These are phyloP conservation scores for Melastoma candidum DNA, from an alignment of 441 rosid species.

Conservation along the genomic window DNA sequence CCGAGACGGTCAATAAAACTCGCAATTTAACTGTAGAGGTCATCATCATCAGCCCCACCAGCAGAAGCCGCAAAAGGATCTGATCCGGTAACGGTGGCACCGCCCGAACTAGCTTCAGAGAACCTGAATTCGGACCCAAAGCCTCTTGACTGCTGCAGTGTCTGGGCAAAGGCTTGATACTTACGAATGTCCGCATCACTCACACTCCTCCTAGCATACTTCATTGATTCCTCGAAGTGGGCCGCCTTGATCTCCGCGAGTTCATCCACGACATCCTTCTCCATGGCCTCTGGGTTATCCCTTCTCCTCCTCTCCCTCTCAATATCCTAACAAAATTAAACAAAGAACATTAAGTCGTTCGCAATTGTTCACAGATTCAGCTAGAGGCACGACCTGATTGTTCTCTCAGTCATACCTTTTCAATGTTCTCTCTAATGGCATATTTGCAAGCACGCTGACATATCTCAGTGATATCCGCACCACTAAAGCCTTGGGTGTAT, in stretches of 20 bases:
- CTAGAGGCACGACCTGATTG: too few relatives aligned
- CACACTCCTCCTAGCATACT: slow-evolving; percentile 9
- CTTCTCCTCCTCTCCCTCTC: slow-evolving; percentile 12
- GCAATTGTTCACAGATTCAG: too few relatives aligned
- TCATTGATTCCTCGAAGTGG: slow-evolving; percentile 15
- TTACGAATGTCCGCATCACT: slow-evolving; percentile 9
- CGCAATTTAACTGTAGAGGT: slow-evolving; percentile 5
- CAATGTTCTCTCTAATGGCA: slow-evolving; percentile 15
- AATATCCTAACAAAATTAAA: slow-evolving; percentile 1
- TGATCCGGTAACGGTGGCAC: background rate
- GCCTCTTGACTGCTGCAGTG: slow-evolving; percentile 5
- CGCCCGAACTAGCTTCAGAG: slow-evolving; percentile 1
- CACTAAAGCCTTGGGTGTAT: slow-evolving; percentile 14
- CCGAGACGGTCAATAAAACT: too few relatives aligned
- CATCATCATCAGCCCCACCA: slow-evolving; percentile 6
- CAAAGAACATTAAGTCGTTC: background rate
- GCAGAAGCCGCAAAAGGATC: slow-evolving; percentile 9
- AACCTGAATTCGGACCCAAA: slow-evolving; percentile 10
- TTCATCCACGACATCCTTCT: slow-evolving; percentile 12
- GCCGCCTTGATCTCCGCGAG: slow-evolving; percentile 12
- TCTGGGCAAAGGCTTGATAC: slow-evolving; percentile 10
- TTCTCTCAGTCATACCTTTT: slow-evolving; percentile 5
- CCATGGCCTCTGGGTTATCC: slow-evolving; percentile 15
- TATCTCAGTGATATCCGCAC: slow-evolving; percentile 12
- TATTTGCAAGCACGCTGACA: slow-evolving; percentile 15